Evolutionary conservation across 306 rosid species (phyloP), one percentile per base, ranked within the genome.

Genomic region (Castanospermum australe): DNA sequence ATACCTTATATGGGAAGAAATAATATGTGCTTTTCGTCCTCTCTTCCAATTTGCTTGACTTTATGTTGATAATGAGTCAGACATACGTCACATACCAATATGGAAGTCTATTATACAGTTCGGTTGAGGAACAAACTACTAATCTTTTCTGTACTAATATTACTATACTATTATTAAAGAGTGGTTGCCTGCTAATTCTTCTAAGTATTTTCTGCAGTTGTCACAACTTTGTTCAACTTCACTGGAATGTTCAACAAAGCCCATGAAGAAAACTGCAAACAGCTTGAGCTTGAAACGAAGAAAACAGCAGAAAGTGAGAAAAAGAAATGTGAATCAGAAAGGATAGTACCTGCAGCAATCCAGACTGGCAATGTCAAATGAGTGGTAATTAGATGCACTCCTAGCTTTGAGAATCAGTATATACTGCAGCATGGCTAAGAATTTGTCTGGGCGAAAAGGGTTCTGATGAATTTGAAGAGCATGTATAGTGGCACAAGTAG

Each of bases 231-330:
- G 83, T 87, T 84, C 81, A 90, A 87, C 92, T 94, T 94, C 71
- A 90, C 88, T 39, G 83, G 85, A 51, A 92, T 87, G 97, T 94
- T 94, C 83, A 80, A 74, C 87, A 84, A 89, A 72, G 90, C 97
- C 66, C 94, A 86, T 42, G 90, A 86, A 64, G 98, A 94, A 83
- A 94, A 92, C 84, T 28, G 90, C 85, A 88, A 87, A 85, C 93
- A 92, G 79, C 67, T 63, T 54, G 98, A 90, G 89, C 85, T 84
- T 52, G 97, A 90, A 89, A 82, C 57, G 86, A 90, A 89, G 89
- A 92, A 90, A 83, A 74, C 89, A 42, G 84, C 89, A 48, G 93
- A 89, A 32, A 76, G 59, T 42, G 91, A 90, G 56, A 90, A 89
- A 74, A 90, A 86, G 86, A 76, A 48, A 15, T 82, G 82, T 45